Evolutionary conservation across 768 basidiomycete genomes (phyloP), one percentile per base, ranked within the genome.

Genomic region (Saitozyma sp.): DNA sequence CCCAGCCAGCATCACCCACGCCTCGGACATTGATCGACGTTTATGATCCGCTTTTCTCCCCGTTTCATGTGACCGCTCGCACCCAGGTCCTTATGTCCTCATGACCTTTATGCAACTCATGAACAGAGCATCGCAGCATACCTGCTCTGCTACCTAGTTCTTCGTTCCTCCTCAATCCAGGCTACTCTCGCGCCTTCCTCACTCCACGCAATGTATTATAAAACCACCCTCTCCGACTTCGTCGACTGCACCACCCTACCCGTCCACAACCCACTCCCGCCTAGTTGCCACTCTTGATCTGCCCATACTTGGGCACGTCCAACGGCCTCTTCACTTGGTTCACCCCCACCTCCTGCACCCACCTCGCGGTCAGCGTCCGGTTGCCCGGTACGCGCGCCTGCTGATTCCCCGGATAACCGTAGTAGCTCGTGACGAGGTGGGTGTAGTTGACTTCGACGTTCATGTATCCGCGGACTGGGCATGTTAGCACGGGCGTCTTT

Each of bases 381-480:
- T 65, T 65, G 4, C 51, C 29, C 9, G 62, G 51, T 8, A 63
- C 62, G 9, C 59, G 52, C 9, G 29, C 37, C 42, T 60, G 48
- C 40, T 65, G 58, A 39, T 65, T 65, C 4, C 59, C 63, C 11
- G 63, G 63, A 43, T 65, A 65, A n/a, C 45, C 63, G 63, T 60
- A 65, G 54, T 55, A 65, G 11, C 58, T 49, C 6, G 63, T 65
- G 45, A 55, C 59, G 49, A 65, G 58, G 43, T 61, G 63, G 42
- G 58, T 61, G 37, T 69, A 69, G 46, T 63, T 66, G 54, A 69
- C 62, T 20, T 58, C 48, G 9, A 69, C 54, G 9, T 58, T 59
- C 64, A 69, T 69, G 64, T 69, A 69, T 9, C 68, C 68, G 42
- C 68, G 68, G 52, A 66, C 68, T 69, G 49, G n/a, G 8, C 0